Conservation (phyloP, 129 eudicot species). For the Flaveria trinervia region DNA sequence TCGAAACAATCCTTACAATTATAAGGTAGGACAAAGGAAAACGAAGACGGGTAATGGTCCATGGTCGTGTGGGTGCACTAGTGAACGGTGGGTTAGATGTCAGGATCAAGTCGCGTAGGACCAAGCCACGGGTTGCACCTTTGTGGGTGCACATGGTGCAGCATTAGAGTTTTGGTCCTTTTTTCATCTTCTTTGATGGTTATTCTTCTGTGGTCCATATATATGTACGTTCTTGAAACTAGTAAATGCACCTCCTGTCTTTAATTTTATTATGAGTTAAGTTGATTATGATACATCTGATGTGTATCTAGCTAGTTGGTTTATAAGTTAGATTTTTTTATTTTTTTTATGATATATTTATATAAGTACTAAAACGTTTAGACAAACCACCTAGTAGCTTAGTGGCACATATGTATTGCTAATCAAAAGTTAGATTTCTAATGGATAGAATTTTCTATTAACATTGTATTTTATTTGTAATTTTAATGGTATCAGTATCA, state of each 20-base stretch:
- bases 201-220: slow-evolving; percentile 28
- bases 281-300: background rate
- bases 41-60: slow-evolving; percentile 25
- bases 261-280: background rate
- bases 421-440: too few species aligned
- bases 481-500: too few species aligned
- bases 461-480: too few species aligned
- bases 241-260: background rate
- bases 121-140: slow-evolving; percentile 31
- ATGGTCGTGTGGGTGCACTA: slow-evolving; percentile 8
- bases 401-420: too few species aligned
- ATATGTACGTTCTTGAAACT: slow-evolving; percentile 2
- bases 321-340: background rate
- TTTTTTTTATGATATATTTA: background rate
- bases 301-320: background rate
- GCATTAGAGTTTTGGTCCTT: slow-evolving; percentile 25
- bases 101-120: slow-evolving; percentile 13
- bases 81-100: slow-evolving; percentile 25
- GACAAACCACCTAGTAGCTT: too few species aligned
- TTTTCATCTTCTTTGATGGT: slow-evolving; percentile 2
- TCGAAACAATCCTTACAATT: slow-evolving; percentile 15
- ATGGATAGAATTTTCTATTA: too few species aligned
- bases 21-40: slow-evolving; percentile 23
- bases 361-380: background rate
- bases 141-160: slow-evolving; percentile 37